Evolutionary conservation across 192 early-diverging fungal genomes (phyloP).

Genomic region (Backusella mclennaniae): DNA sequence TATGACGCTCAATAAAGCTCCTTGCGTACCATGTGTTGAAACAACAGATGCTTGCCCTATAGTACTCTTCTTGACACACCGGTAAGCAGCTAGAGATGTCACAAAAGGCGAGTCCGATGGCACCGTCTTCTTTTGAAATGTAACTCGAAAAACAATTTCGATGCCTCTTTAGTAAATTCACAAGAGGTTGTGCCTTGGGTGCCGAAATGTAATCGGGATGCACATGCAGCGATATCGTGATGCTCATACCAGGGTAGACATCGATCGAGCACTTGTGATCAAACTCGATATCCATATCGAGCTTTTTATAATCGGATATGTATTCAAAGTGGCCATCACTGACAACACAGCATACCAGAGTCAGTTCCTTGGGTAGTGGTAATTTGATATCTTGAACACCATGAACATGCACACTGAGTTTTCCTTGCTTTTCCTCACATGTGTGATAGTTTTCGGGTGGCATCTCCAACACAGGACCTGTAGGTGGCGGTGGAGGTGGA

Average conservation of each 20-base stretch:
- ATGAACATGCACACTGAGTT: constrained; percentile 23
- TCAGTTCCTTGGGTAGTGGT: constrained; percentile 23
- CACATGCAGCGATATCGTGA: constrained; percentile 25
- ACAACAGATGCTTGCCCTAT: constrained; percentile 21
- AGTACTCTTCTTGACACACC: constrained; percentile 14
- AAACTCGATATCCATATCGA: constrained; percentile 14
- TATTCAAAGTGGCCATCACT: constrained; percentile 28
- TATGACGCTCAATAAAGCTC: not conserved
- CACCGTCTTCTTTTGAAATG: constrained; percentile 22
- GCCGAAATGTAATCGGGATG: constrained; percentile 9
- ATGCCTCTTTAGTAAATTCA: not conserved
- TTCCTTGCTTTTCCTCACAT: constrained; percentile 7
- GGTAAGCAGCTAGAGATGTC: constrained; percentile 10
- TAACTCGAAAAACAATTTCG: constrained; percentile 17
- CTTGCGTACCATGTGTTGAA: constrained; percentile 25
- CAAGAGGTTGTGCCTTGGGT: not conserved
- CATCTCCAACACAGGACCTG: not conserved
- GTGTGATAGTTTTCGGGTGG: not conserved
- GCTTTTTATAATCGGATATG: constrained; percentile 9
- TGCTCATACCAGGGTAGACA: constrained; percentile 14
- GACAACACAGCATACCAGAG: constrained; percentile 21
- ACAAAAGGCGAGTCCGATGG: constrained; percentile 24
- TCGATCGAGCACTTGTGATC: constrained; percentile 29
- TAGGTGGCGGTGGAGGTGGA: not conserved
- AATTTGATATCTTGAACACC: constrained; percentile 20